Conservation (phyloP, 164 flowering plant species). For the Paratinospora sagittata region DNA sequence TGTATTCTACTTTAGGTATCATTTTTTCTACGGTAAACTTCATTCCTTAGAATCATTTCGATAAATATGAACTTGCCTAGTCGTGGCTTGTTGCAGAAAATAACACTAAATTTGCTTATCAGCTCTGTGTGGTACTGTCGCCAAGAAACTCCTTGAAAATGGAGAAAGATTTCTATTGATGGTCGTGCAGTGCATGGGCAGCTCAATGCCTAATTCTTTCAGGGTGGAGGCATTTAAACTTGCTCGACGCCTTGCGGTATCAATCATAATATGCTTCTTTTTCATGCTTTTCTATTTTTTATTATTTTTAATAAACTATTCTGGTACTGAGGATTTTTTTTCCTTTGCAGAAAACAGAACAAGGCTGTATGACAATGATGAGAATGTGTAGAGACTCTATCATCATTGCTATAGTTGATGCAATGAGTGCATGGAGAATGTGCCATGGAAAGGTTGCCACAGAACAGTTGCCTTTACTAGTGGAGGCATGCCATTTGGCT, state of each 20-base stretch:
- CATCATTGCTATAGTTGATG: slow-evolving; percentile 42
- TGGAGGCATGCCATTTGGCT: no score
- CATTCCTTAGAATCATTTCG: slow-evolving; percentile 11
- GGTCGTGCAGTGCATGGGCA: no score
- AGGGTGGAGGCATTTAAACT: no score
- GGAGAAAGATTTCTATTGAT: no score
- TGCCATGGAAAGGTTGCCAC: no score
- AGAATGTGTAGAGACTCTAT: slow-evolving; percentile 45
- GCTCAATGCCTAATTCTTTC: no score
- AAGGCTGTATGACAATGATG: slow-evolving; percentile 37
- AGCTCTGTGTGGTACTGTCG: slow-evolving; percentile 68
- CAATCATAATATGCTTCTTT: no score
- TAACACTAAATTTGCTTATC: slow-evolving; percentile 19
- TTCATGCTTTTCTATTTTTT: not conserved
- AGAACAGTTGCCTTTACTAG: no score
- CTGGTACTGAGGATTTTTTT: not conserved
- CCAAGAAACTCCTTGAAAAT: no score
- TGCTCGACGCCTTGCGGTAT: no score
- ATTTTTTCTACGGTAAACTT: slow-evolving; percentile 20
- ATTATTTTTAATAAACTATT: not conserved
- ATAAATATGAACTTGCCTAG: not conserved
- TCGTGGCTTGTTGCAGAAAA: not conserved
- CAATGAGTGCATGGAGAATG: slow-evolving; percentile 30
- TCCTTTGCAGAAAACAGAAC: no score
- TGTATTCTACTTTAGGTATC: no score